Evolutionary conservation across 345 rosid species (phyloP).

Genomic region (Geranium brycei): DNA sequence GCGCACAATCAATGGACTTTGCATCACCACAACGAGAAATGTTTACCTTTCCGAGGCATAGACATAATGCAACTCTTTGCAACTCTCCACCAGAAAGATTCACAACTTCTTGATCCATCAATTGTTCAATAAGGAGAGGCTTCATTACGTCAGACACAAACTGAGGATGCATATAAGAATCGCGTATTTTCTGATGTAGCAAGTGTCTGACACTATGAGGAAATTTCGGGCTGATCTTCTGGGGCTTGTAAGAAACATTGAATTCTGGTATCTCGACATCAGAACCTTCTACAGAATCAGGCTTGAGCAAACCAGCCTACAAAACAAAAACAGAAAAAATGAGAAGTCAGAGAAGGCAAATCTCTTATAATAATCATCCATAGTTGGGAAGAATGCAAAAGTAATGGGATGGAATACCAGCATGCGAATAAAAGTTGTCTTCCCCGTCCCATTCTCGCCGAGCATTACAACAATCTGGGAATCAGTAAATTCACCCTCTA

Average conservation of each 20-base stretch:
- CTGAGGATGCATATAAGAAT: constrained; percentile 86
- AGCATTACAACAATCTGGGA: constrained; percentile 96
- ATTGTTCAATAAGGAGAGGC: constrained; percentile 91
- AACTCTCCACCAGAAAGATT: constrained; percentile 98
- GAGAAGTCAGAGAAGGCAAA: background rate
- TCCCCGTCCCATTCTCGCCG: constrained; percentile 98
- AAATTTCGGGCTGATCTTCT: constrained; percentile 88
- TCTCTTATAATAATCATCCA: background rate
- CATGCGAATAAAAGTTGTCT: constrained; percentile 95
- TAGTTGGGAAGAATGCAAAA: background rate
- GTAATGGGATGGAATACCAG: constrained; percentile 40
- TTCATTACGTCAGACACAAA: constrained; percentile 97
- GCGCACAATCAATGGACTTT: background rate
- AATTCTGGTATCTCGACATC: constrained; percentile 89
- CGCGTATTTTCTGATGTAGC: constrained; percentile 81
- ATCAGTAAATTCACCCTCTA: constrained; percentile 97
- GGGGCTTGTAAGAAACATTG: constrained; percentile 95
- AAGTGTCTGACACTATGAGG: constrained; percentile 65
- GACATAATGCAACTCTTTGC: constrained; percentile 92
- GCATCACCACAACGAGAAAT: background rate
- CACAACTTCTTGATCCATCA: constrained; percentile 90
- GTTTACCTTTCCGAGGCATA: constrained; percentile 90
- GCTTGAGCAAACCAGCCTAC: constrained; percentile 90
- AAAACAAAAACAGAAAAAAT: constrained; percentile 8
- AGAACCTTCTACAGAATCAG: constrained; percentile 58